phyloP scores from a whole-genome alignment of 257 asterid species.

The Capsicum chinense region DNA sequence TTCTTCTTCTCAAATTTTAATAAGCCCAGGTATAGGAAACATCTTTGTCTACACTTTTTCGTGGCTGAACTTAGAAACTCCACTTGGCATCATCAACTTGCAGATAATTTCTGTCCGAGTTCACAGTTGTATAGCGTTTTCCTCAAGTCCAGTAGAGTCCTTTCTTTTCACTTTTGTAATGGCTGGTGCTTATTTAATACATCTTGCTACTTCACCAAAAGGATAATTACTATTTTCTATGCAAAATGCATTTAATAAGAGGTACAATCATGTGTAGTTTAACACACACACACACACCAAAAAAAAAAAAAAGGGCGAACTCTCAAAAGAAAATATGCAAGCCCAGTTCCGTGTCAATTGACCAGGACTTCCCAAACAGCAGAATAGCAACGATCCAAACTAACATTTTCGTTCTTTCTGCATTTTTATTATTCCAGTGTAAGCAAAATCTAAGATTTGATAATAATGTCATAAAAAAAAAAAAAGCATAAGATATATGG shows the following conservation, averaged over 20 bases:
- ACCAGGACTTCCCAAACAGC: constrained; percentile 6
- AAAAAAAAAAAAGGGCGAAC: neutral
- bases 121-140: neutral
- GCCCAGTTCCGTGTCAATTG: neutral
- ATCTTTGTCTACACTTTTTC: neutral
- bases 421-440: neutral
- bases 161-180: neutral
- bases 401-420: neutral
- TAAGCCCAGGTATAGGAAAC: neutral
- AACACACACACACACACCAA: neutral
- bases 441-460: neutral
- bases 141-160: neutral
- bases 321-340: neutral
- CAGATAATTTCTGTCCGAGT: neutral
- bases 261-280: neutral
- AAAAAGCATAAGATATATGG: neutral
- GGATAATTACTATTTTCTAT: neutral
- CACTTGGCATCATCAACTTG: neutral
- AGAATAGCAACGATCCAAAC: constrained; percentile 4
- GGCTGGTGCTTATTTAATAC: neutral
- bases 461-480: neutral
- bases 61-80: neutral
- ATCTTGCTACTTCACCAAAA: constrained; percentile 18
- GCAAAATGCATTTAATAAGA: neutral
- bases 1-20: neutral